Evolutionary conservation across 2,329 filamentous ascomycete species (phyloP), one percentile per base, ranked within the genome.

Genomic region (Botrytis tulipae): DNA sequence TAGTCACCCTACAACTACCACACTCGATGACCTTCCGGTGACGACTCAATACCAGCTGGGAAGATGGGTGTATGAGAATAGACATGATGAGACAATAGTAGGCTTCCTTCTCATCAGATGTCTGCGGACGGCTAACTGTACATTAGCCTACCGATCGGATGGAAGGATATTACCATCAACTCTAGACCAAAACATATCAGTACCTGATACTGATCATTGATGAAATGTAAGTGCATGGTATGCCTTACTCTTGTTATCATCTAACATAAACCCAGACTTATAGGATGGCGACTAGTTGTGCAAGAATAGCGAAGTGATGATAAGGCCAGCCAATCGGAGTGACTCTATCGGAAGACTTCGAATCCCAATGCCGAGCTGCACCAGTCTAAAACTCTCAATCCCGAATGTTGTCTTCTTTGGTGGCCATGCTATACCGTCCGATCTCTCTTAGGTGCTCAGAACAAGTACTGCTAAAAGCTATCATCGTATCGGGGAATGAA

Each of bases 301-400:
- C 18, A 18, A 68, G 48, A 68, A 68, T 68, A 35, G 32, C 65
- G 48, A 68, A 54, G 48, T 32, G 65, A 29, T 68, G 65, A 40
- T 68, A 29, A 29, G 54, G 35, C 25, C 35, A 22, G 54, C 48
- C 5, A 42, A 29, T 57, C 51, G 7, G n/a, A 29, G 4, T 6
- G n/a, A n/a, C 6, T 18, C 16, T 32, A 1, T 32, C 16, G n/a
- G 51, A 57, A 57, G n/a, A n/a, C n/a, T 57, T 29, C 4, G 7
- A 29, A 57, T 57, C 29, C n/a, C 51, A 2, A 57, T 29, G n/a
- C 14, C 20, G 9, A 25, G 32, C n/a, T 48, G 42, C 9, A 22
- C 16, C 16, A 16, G 4, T 22, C 2, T 25, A 32, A 48, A 40
- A 3, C 12, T 44, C 25, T n/a, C 25, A 3, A 68, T 42, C 16